phyloP scores from a whole-genome alignment of 768 basidiomycete genomes.

The Sistotremastrum suecicum region DNA sequence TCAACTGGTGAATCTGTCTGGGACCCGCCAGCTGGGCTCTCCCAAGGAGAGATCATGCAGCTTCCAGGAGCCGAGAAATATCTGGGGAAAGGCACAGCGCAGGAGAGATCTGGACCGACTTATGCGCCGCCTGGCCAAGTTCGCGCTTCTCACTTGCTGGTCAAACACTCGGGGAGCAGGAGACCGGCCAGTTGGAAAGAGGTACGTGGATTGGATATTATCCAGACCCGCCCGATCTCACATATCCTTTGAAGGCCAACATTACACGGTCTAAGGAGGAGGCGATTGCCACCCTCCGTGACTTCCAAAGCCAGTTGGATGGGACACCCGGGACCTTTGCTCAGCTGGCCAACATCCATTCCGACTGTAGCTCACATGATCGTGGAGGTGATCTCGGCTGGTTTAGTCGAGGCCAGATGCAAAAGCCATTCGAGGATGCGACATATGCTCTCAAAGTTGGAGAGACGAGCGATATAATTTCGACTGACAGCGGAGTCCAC shows the following conservation, averaged over 20 bases:
- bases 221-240: too few relatives aligned
- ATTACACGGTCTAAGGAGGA: conserved; percentile 84
- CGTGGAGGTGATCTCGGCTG: conserved; percentile 78
- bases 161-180: conserved; percentile 77
- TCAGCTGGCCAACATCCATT: conserved; percentile 58
- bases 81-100: conserved; percentile 3
- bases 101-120: conserved; percentile 5
- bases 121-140: conserved; percentile 37
- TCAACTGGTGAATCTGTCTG: conserved; percentile 61
- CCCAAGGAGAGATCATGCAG: conserved; percentile 39
- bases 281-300: conserved; percentile 65
- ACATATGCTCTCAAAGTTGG: conserved; percentile 58
- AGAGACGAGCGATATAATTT: conserved; percentile 68
- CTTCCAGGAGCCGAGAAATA: conserved; percentile 14
- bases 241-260: conserved; percentile 27
- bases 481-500: conserved; percentile 92
- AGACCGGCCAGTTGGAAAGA: conserved; percentile 78
- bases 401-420: conserved; percentile 86
- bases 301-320: conserved; percentile 48
- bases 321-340: conserved; percentile 51
- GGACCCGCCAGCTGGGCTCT: conserved; percentile 55
- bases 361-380: conserved; percentile 81
- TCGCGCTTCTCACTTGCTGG: conserved; percentile 87
- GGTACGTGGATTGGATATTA: conserved; percentile 24
- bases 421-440: conserved; percentile 92